Evolutionary conservation across 73 alveolate species (phyloP).

Genomic region (Strombidium stylifer): DNA sequence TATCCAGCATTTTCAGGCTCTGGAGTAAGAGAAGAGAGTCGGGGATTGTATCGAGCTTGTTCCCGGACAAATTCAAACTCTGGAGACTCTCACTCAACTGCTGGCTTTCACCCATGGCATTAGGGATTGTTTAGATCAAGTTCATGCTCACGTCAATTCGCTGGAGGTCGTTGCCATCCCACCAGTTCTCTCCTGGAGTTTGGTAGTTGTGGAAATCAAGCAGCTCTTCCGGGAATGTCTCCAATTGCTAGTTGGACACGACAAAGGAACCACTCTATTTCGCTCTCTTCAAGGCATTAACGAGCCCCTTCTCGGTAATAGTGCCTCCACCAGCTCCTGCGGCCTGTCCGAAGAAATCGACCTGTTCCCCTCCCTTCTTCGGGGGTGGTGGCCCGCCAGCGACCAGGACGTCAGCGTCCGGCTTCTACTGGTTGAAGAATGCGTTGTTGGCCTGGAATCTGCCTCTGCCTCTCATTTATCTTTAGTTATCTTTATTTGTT

Average conservation of each 20-base stretch:
- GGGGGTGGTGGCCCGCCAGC: too few relatives aligned
- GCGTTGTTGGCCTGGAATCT: too few relatives aligned
- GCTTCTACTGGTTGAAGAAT: too few relatives aligned
- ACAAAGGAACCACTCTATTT: slow-evolving; percentile 48
- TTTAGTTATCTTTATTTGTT: too few relatives aligned
- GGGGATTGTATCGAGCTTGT: slow-evolving; percentile 67
- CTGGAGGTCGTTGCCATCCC: slow-evolving; percentile 82
- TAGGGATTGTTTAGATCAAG: slow-evolving; percentile 73
- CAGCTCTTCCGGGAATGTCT: slow-evolving; percentile 58
- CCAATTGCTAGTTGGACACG: slow-evolving; percentile 32
- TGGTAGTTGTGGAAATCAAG: slow-evolving; percentile 43
- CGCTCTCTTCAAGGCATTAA: slow-evolving; percentile 53
- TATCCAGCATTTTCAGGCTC: slow-evolving; percentile 76
- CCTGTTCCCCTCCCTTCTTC: too few relatives aligned
- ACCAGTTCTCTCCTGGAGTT: slow-evolving; percentile 88
- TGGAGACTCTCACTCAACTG: slow-evolving; percentile 24
- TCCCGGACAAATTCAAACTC: slow-evolving; percentile 53
- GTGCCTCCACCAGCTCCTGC: too few relatives aligned
- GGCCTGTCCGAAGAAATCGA: too few relatives aligned
- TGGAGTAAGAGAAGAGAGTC: slow-evolving; percentile 59
- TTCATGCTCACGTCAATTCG: slow-evolving; percentile 81
- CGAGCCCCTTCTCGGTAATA: slow-evolving; percentile 15
- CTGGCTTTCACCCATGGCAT: too few relatives aligned
- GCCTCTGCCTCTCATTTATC: too few relatives aligned
- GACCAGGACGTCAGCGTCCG: too few relatives aligned